These are phyloP conservation scores for Chalaropsis thielavioides DNA, from an alignment of 2,329 filamentous ascomycete species.

Conservation along the genomic window DNA sequence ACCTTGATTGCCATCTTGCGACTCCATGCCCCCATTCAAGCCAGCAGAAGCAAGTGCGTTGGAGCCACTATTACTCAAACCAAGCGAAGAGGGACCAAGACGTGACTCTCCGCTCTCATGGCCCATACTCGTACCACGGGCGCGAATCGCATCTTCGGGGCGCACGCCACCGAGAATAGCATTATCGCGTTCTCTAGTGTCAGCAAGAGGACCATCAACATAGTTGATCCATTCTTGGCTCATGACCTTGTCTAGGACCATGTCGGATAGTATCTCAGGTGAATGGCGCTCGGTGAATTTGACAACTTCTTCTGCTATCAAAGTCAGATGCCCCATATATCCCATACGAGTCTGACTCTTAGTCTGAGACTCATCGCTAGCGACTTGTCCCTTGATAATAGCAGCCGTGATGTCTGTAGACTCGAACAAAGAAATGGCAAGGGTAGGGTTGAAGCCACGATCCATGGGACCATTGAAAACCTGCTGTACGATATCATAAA, in stretches of 20 bases:
- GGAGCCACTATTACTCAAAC: slow-evolving; percentile 33
- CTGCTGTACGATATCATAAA: slow-evolving; percentile 97
- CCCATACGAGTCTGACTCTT: slow-evolving; percentile 81
- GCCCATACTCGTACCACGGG: slow-evolving; percentile 36
- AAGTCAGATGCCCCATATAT: slow-evolving; percentile 94
- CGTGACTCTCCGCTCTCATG: slow-evolving; percentile 37
- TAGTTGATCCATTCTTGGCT: slow-evolving; percentile 87
- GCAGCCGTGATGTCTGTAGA: slow-evolving; percentile 76
- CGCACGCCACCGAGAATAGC: slow-evolving; percentile 93
- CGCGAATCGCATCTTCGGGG: slow-evolving; percentile 75
- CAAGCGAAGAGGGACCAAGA: slow-evolving; percentile 23
- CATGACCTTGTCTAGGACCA: slow-evolving; percentile 77
- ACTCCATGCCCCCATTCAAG: slow-evolving; percentile 61
- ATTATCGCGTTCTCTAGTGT: slow-evolving; percentile 91
- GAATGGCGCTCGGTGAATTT: slow-evolving; percentile 95
- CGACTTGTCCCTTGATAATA: slow-evolving; percentile 79
- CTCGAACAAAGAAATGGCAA: slow-evolving; percentile 88
- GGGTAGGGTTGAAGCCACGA: slow-evolving; percentile 74
- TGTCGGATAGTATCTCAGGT: slow-evolving; percentile 69
- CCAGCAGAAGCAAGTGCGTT: slow-evolving; percentile 68
- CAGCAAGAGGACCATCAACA: slow-evolving; percentile 80
- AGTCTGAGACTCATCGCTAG: slow-evolving; percentile 72
- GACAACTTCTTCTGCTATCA: slow-evolving; percentile 95
- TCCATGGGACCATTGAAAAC: slow-evolving; percentile 99
- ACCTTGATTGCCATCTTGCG: slow-evolving; percentile 38